phyloP scores from a whole-genome alignment of 75 land plant species.

The Picea glauca region DNA sequence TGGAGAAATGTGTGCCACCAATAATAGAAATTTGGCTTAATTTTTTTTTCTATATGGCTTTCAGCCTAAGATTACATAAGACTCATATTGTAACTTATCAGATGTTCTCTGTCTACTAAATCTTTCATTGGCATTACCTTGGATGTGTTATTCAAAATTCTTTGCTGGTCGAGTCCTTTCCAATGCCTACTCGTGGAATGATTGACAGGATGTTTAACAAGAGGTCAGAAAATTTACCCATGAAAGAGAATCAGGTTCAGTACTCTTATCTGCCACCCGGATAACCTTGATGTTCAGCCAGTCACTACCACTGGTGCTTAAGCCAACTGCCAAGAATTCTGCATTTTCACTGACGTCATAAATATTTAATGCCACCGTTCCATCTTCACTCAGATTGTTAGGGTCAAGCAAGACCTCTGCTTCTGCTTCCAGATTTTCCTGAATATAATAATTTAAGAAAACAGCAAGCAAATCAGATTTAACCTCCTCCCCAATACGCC shows the following conservation, averaged over 20 bases:
- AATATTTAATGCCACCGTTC: conserved; percentile 64
- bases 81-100: background rate
- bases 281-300: conserved; percentile 93
- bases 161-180: too few species aligned
- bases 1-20: too few species aligned
- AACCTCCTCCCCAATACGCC: background rate
- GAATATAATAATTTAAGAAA: conserved; percentile 2
- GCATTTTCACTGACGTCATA: conserved; percentile 75
- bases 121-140: background rate
- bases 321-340: conserved; percentile 76
- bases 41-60: background rate
- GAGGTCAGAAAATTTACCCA: conserved; percentile 56
- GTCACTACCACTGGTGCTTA: conserved; percentile 97
- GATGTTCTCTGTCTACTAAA: background rate
- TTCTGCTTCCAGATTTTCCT: conserved; percentile 74
- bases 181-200: too few species aligned
- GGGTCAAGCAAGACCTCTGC: conserved; percentile 29
- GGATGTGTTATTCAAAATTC: too few species aligned
- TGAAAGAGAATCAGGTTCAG: conserved; percentile 58
- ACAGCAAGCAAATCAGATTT: background rate
- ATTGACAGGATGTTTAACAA: too few species aligned
- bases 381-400: conserved; percentile 87
- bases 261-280: conserved; percentile 63
- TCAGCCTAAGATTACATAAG: background rate
- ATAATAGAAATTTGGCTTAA: too few species aligned